These are phyloP conservation scores for Hippophae tibetana DNA, from an alignment of 306 rosid genomes.

Conservation along the genomic window DNA sequence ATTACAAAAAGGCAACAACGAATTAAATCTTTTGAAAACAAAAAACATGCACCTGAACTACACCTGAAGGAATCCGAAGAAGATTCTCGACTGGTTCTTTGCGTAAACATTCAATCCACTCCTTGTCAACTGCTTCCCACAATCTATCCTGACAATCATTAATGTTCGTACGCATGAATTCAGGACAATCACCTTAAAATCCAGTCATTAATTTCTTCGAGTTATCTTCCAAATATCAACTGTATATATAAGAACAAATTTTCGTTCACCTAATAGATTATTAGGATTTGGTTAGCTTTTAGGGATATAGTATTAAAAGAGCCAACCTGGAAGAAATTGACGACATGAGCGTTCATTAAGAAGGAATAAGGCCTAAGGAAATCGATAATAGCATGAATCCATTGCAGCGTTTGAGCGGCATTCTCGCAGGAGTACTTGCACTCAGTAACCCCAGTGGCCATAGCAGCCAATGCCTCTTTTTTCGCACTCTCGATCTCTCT, in stretches of 20 bases:
- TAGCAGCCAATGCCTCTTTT: constrained; percentile 1
- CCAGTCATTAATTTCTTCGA: neutral
- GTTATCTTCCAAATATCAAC: neutral
- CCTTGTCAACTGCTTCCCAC: constrained; percentile 63
- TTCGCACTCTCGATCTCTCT: neutral
- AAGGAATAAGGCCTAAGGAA: constrained; percentile 45
- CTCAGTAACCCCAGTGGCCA: neutral
- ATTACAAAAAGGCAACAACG: neutral
- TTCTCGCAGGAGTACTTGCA: constrained; percentile 48
- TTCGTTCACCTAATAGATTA: neutral
- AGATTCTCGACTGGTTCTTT: constrained; percentile 51
- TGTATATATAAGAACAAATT: too few species aligned
- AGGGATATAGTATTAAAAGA: neutral
- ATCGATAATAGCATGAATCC: constrained; percentile 65
- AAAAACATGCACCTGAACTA: constrained; percentile 36
- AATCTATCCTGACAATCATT: constrained; percentile 40
- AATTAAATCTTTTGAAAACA: neutral
- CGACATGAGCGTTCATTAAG: constrained; percentile 57
- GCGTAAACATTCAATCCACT: constrained; percentile 78
- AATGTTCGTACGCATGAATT: too few species aligned
- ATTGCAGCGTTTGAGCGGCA: constrained; percentile 36
- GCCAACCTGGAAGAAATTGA: constrained; percentile 75
- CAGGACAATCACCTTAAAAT: too few species aligned
- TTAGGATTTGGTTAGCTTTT: neutral
- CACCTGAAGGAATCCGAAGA: constrained; percentile 72